Evolutionary conservation across 805 yeast species (phyloP).

Genomic region (Yarrowia sp.): DNA sequence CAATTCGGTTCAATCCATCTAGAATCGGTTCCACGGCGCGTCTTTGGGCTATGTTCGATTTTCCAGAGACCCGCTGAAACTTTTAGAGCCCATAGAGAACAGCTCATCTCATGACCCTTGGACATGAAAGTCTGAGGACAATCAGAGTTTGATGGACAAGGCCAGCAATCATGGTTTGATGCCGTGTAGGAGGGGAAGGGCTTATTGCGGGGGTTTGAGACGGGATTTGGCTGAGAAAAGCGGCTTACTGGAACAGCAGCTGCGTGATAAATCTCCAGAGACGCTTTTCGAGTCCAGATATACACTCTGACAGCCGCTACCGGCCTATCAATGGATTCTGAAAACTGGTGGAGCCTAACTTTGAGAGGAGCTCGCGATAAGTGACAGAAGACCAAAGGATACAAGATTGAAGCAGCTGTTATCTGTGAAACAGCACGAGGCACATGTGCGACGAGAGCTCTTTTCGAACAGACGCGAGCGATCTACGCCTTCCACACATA

Average conservation of each 20-base stretch:
- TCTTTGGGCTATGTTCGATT: too few relatives aligned
- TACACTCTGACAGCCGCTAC: not conserved
- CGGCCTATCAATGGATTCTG: not conserved
- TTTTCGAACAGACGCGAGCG: not conserved
- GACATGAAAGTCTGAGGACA: not conserved
- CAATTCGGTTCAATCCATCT: too few relatives aligned
- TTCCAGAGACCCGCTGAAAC: too few relatives aligned
- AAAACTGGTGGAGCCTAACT: not conserved
- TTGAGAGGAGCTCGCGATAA: not conserved
- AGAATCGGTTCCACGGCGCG: too few relatives aligned
- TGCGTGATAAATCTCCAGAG: too few relatives aligned
- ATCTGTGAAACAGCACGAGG: constrained; percentile 10
- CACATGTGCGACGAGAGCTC: too few relatives aligned
- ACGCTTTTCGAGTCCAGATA: too few relatives aligned
- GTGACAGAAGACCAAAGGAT: not conserved
- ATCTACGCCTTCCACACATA: not conserved
- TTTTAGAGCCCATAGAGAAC: too few relatives aligned
- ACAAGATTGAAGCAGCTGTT: not conserved
- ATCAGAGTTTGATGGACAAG: constrained; percentile 4
- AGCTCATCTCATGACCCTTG: not conserved
- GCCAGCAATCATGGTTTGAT: constrained; percentile 13
- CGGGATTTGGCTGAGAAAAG: not conserved
- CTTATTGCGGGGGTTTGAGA: too few relatives aligned
- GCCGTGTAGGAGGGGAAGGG: constrained; percentile 20
- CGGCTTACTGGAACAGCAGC: not conserved